Evolutionary conservation across 1,284 basidiomycete genomes (phyloP), one percentile per base, ranked within the genome.

Genomic region (Vanrija sp.): DNA sequence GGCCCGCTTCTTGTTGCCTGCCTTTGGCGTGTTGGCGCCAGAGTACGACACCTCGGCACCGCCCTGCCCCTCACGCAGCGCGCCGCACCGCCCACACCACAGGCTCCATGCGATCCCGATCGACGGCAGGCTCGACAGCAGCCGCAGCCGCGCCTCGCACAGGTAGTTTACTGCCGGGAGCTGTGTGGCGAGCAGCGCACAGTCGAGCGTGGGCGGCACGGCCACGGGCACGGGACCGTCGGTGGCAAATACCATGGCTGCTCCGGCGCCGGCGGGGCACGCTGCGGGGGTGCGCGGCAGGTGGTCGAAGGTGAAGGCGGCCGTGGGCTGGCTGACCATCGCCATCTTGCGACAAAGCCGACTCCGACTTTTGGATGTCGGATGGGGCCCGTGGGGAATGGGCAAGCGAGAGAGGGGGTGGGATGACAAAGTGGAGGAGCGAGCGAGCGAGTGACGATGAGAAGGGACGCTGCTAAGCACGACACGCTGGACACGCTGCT

Each of bases 91-190:
- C 19, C 51, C 51, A 28, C 67, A 29, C 74, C 74, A 61, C 66
- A 74, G 12, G 25, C 48, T 50, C 60, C 55, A 61, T 64, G 72
- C 66, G 61, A 71, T 59, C 62, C 63, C 19, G 52, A 54, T 39
- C 23, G 16, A 28, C 14, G 57, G 59, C 15, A 54, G 49, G 34
- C 55, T 46, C 23, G 43, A 43, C 6, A 55, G 54, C 16, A 61
- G 61, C 40, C 43, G 52, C 18, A 52, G 58, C 10, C 60, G 60
- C 5, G 60, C 60, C 5, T 40, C 51, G 42, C 55, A 49, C 23
- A 61, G 46, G 25, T 55, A 48, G 51, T 61, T 52, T 3, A 47
- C 28, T 6, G 60, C 53, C 12, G 43, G 29, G 14, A 23, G 29
- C 5, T 39, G 16, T 5, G 48, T 45, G 6, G 49, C 46, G 12